Evolutionary conservation across 441 rosid genomes (phyloP), one percentile per base, ranked within the genome.

Genomic region (Gossypium gossypioides): DNA sequence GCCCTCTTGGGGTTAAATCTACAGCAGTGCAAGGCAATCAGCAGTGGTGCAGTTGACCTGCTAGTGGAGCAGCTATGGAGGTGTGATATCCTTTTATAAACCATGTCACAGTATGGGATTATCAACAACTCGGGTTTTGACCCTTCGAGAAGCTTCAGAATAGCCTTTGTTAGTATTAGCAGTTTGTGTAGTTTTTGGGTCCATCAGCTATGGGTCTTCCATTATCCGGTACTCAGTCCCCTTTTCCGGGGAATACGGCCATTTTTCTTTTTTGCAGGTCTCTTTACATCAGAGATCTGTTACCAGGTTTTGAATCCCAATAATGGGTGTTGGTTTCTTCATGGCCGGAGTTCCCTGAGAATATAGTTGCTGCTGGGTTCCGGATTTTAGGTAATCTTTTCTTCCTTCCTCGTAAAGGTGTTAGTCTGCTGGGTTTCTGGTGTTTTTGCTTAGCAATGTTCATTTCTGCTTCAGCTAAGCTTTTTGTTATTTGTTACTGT

Each of bases 61-160:
- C 96, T 95, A 24, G 80, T 86, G 50, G 90, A 86, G 72, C 81
- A 81, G 16, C 74, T 91, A 34, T 92, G 96, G 95, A 86, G 87
- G 80, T 95, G 98, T 7, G 97, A 91, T 73, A 84, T 95, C 79
- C 93, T 95, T 70, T 88, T 80, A 75, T 92, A 74, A 59, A n/a
- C 64, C 3, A 29, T 27, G 32, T 27, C 13, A 15, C 60, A 21
- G 60, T 56, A 10, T 56, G 32, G 15, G 29, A 22, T 56, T 56
- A 4, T 22, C 61, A 56, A 4, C 61, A 56, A 62, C 24, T 1
- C 1, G 0, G 63, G 64, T 34, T 29, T 29, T 6, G 44, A 60
- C 44, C 44, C 8, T n/a, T 42, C 32, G 58, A 22, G 61, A 44
- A 55, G 78, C 74, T 42, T 58, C 67, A 74, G 51, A 50, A 56